phyloP scores from a whole-genome alignment of 129 eudicot genomes.

The Escallonia rubra region DNA sequence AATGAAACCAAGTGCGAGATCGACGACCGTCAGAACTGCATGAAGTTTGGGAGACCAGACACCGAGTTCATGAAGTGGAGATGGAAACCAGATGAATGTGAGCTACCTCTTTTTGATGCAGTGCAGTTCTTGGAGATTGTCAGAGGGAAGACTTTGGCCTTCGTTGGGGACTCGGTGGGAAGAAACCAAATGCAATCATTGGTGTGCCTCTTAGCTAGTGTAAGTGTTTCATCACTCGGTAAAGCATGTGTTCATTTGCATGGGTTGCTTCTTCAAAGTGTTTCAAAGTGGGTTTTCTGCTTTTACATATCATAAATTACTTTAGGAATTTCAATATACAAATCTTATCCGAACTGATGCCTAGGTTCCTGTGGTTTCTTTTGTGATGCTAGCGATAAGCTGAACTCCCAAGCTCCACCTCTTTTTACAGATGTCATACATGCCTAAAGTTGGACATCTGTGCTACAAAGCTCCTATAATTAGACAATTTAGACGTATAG shows the following conservation, averaged over 20 bases:
- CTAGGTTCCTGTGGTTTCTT: too few relatives aligned
- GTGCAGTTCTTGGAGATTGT: slow-evolving; percentile 25
- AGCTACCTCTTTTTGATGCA: slow-evolving; percentile 22
- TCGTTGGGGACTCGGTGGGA: slow-evolving; percentile 32
- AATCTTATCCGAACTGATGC: too few relatives aligned
- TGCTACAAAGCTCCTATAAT: too few relatives aligned
- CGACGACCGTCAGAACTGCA: slow-evolving; percentile 28
- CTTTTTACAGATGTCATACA: too few relatives aligned
- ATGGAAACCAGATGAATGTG: slow-evolving; percentile 36
- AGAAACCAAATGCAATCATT: slow-evolving; percentile 35
- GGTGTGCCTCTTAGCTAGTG: slow-evolving; percentile 29
- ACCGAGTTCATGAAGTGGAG: slow-evolving; percentile 30
- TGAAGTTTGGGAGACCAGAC: slow-evolving; percentile 35
- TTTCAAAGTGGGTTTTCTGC: background rate
- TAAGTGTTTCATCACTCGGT: background rate
- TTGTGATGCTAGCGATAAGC: too few relatives aligned
- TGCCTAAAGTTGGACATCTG: too few relatives aligned
- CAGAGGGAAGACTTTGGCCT: slow-evolving; percentile 28
- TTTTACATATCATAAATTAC: background rate
- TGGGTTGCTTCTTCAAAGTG: background rate
- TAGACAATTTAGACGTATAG: too few relatives aligned
- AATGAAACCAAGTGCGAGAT: slow-evolving; percentile 23
- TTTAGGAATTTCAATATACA: too few relatives aligned
- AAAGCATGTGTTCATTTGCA: background rate
- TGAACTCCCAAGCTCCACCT: too few relatives aligned